Conservation (phyloP, 1,284 basidiomycete species). For the Volvariella surrecta region DNA sequence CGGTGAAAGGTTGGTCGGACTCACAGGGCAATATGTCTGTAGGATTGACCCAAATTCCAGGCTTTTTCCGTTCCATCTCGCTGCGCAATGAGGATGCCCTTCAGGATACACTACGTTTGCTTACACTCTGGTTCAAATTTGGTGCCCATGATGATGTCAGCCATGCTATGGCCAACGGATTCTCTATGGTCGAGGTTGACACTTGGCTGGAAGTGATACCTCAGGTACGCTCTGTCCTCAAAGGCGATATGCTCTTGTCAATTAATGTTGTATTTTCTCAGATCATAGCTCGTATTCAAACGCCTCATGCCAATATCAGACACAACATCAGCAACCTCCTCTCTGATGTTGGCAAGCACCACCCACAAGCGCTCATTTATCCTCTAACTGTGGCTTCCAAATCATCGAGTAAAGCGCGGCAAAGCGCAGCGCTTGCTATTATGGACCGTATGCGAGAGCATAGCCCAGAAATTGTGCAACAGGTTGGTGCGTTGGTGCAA, state of each 20-base stretch:
- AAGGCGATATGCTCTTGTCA: too few species aligned
- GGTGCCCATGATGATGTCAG: slow-evolving; percentile 90
- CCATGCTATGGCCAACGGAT: slow-evolving; percentile 84
- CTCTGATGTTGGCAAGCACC: slow-evolving; percentile 90
- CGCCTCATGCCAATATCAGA: slow-evolving; percentile 82
- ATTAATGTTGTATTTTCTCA: too few species aligned
- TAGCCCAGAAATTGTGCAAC: slow-evolving; percentile 82
- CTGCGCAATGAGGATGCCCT: slow-evolving; percentile 87
- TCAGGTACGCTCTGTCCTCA: too few species aligned
- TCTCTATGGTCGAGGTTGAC: slow-evolving; percentile 88
- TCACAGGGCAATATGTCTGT: too few species aligned
- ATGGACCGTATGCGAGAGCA: slow-evolving; percentile 96
- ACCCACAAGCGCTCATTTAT: slow-evolving; percentile 97
- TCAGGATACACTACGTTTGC: slow-evolving; percentile 89
- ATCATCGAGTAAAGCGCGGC: slow-evolving; percentile 81
- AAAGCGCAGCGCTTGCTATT: slow-evolving; percentile 80
- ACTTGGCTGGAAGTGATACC: slow-evolving; percentile 99
- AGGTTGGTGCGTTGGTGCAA: slow-evolving; percentile 49
- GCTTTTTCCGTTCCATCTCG: slow-evolving; percentile 94
- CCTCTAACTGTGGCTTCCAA: slow-evolving; percentile 98
- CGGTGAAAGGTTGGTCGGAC: slow-evolving; percentile 75
- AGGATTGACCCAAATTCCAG: slow-evolving; percentile 34
- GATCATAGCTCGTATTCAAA: slow-evolving; percentile 99
- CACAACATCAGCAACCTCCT: slow-evolving; percentile 88
- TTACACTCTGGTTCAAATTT: slow-evolving; percentile 99